Conservation (phyloP, 2,329 filamentous ascomycete species). For the Aspergillus puulaauensis region DNA sequence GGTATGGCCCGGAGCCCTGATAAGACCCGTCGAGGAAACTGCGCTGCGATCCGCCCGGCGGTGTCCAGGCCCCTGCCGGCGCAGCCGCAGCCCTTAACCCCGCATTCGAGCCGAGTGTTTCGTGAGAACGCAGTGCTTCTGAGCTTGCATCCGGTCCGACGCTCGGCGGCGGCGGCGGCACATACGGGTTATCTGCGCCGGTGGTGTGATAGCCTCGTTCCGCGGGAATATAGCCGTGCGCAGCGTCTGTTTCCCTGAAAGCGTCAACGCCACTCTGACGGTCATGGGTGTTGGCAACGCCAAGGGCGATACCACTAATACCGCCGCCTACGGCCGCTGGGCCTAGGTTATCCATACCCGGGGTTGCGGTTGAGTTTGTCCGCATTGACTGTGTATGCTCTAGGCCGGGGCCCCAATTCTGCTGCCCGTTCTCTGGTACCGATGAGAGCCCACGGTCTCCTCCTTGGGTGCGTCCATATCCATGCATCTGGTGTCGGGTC, state of each 20-base stretch:
- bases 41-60: constrained; percentile 45
- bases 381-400: constrained; percentile 31
- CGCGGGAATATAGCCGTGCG: constrained; percentile 29
- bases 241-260: constrained; percentile 45
- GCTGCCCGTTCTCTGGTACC: constrained; percentile 12
- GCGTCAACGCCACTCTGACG: constrained; percentile 66
- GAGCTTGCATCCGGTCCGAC: constrained; percentile 15
- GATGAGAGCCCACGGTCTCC: constrained; percentile 13
- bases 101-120: constrained; percentile 39
- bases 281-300: constrained; percentile 63
- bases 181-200: constrained; percentile 40
- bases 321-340: constrained; percentile 61
- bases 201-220: constrained; percentile 36
- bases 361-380: constrained; percentile 49
- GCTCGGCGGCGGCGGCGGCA: constrained; percentile 23
- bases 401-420: constrained; percentile 14
- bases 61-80: constrained; percentile 33
- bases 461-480: background rate
- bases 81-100: constrained; percentile 35
- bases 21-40: constrained; percentile 49
- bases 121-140: constrained; percentile 35
- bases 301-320: constrained; percentile 67
- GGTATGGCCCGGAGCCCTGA: constrained; percentile 57
- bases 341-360: constrained; percentile 67
- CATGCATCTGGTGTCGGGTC: constrained; percentile 7